phyloP scores from a whole-genome alignment of 257 asterid species.

The Dorcoceras hygrometricum region DNA sequence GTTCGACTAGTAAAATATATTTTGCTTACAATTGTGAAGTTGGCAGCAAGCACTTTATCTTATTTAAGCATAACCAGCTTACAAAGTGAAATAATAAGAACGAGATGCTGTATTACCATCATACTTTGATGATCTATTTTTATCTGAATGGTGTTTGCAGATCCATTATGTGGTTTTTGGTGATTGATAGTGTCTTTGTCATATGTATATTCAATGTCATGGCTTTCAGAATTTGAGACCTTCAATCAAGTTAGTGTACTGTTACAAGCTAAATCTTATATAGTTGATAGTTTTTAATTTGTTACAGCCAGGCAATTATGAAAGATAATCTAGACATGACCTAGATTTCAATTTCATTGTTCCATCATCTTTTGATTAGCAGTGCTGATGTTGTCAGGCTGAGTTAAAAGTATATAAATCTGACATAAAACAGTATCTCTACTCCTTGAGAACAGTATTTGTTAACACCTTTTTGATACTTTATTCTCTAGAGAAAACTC shows the following conservation, averaged over 20 bases:
- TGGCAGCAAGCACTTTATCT: too few relatives aligned
- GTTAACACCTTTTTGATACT: not conserved
- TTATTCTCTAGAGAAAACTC: not conserved
- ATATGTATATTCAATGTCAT: not conserved
- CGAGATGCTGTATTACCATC: slow-evolving; percentile 3
- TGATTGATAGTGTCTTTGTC: slow-evolving; percentile 13
- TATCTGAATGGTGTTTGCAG: slow-evolving; percentile 12
- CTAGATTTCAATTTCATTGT: too few relatives aligned
- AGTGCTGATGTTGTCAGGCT: too few relatives aligned
- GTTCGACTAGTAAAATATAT: too few relatives aligned
- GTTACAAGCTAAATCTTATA: slow-evolving; percentile 4
- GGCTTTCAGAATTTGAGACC: slow-evolving; percentile 1
- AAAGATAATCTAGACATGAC: too few relatives aligned
- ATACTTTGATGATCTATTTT: slow-evolving; percentile 3
- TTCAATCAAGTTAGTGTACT: not conserved
- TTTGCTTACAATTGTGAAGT: too few relatives aligned
- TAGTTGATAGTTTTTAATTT: too few relatives aligned
- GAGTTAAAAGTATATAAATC: too few relatives aligned
- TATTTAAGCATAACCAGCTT: not conserved
- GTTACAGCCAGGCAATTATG: too few relatives aligned
- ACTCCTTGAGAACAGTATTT: too few relatives aligned
- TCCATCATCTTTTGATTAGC: too few relatives aligned
- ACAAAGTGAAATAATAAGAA: not conserved
- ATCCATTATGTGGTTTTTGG: slow-evolving; percentile 9
- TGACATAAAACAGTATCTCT: too few relatives aligned